Percentiles rank a stretch among this genome's conserved stretches.
Evolutionary conservation across 106 monocot genomes (phyloP).

Genomic region (Xerophyta viscosa): DNA sequence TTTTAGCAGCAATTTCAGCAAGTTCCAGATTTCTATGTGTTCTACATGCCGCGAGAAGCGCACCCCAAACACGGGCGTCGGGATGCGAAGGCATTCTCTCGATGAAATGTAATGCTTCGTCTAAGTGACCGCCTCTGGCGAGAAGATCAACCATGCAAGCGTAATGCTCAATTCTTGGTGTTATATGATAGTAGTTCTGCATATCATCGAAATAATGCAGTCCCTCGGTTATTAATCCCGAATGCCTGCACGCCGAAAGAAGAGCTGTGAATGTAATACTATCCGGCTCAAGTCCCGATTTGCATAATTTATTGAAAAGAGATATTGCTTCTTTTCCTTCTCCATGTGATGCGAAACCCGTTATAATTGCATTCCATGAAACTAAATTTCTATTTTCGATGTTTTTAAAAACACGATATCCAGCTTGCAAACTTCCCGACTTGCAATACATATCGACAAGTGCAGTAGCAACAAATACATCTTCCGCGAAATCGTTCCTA

Average conservation of each 20-base stretch:
- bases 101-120: conserved; percentile 56
- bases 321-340: conserved; percentile 16
- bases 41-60: conserved; percentile 38
- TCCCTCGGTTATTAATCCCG: conserved; percentile 38
- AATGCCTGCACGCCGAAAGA: conserved; percentile 47
- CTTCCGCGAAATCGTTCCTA: conserved; percentile 22
- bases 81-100: conserved; percentile 40
- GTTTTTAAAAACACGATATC: conserved; percentile 14
- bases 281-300: conserved; percentile 29
- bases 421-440: conserved; percentile 27
- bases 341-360: conserved; percentile 36
- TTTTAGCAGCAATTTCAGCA: conserved; percentile 31
- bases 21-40: conserved; percentile 35
- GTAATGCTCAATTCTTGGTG: conserved; percentile 48
- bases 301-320: conserved; percentile 51
- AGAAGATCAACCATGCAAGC: conserved; percentile 63
- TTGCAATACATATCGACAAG: conserved; percentile 60
- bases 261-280: conserved; percentile 57
- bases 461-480: conserved; percentile 37
- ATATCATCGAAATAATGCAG: conserved; percentile 46
- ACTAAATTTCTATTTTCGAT: conserved; percentile 25
- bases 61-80: conserved; percentile 42
- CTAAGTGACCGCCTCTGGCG: conserved; percentile 42
- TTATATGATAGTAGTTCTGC: conserved; percentile 20
- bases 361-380: conserved; percentile 42